Percentiles rank a stretch among this genome's conserved stretches.
Conservation (phyloP, 352 stramenopile species). For the Elongisporangium prolatum region DNA sequence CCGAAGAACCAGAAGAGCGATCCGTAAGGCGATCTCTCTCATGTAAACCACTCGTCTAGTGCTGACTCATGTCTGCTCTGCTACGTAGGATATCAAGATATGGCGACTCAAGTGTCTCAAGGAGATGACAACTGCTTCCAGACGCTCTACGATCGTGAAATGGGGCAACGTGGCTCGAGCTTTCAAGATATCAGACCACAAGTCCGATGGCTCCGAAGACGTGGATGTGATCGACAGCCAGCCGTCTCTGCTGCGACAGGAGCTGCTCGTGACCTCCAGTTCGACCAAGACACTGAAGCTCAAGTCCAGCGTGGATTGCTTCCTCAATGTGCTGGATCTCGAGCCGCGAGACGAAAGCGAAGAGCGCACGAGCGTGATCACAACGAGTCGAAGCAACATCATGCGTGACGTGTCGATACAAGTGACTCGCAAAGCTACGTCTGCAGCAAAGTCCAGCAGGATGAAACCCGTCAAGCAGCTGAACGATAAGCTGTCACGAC, state of each 20-base stretch:
- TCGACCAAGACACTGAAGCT: conserved; percentile 9
- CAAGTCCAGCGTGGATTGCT: conserved; percentile 46
- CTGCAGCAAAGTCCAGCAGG: conserved; percentile 6
- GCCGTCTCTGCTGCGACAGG: conserved; percentile 10
- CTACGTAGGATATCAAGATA: conserved; percentile 22
- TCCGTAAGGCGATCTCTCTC: neutral
- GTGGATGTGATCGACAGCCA: conserved; percentile 18
- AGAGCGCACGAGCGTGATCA: neutral
- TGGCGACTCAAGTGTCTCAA: conserved; percentile 41
- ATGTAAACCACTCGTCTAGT: neutral
- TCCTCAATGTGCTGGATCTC: conserved; percentile 25
- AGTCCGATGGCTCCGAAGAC: conserved; percentile 12
- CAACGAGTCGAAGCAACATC: neutral
- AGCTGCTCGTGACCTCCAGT: conserved; percentile 2
- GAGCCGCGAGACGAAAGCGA: neutral
- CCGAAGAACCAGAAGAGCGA: neutral
- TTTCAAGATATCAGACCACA: conserved; percentile 11
- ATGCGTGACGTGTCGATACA: neutral
- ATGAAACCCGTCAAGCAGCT: conserved; percentile 9
- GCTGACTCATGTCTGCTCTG: neutral
- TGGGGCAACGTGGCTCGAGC: conserved; percentile 32
- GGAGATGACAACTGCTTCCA: conserved; percentile 18
- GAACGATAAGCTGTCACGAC: conserved; percentile 20
- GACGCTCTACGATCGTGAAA: conserved; percentile 31
- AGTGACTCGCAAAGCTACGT: neutral